These are phyloP conservation scores for Cenchrus americanus DNA, from an alignment of 176 grass and related monocot species.

Conservation along the genomic window DNA sequence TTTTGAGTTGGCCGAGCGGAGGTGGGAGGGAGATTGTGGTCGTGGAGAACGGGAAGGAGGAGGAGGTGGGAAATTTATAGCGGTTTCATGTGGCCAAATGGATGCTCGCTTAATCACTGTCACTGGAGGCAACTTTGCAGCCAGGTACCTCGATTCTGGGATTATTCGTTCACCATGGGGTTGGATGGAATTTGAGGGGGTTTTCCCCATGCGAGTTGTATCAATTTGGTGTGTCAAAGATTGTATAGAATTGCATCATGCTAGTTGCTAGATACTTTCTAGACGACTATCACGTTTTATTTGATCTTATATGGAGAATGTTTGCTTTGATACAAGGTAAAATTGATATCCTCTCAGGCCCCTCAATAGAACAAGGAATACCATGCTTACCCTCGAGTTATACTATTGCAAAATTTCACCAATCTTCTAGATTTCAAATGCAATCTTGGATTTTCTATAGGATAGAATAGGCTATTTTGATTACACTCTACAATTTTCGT, in stretches of 20 bases:
- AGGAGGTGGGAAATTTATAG: conserved; percentile 22
- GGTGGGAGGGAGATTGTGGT: background rate
- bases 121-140: background rate
- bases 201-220: background rate
- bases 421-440: background rate
- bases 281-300: background rate
- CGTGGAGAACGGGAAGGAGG: background rate
- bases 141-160: background rate
- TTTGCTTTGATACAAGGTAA: background rate
- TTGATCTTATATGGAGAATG: background rate
- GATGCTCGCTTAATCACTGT: conserved; percentile 9
- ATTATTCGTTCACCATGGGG: background rate
- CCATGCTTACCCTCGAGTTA: background rate
- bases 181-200: background rate
- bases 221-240: background rate
- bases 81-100: conserved; percentile 36
- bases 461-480: background rate
- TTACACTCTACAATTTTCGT: background rate
- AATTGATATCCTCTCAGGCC: background rate
- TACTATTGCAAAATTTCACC: background rate
- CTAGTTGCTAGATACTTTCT: background rate
- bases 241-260: background rate
- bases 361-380: background rate
- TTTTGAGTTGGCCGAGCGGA: background rate
- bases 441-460: no score